phyloP scores from a whole-genome alignment of 148 eudicot species.

The Vaccinium myrtillus region DNA sequence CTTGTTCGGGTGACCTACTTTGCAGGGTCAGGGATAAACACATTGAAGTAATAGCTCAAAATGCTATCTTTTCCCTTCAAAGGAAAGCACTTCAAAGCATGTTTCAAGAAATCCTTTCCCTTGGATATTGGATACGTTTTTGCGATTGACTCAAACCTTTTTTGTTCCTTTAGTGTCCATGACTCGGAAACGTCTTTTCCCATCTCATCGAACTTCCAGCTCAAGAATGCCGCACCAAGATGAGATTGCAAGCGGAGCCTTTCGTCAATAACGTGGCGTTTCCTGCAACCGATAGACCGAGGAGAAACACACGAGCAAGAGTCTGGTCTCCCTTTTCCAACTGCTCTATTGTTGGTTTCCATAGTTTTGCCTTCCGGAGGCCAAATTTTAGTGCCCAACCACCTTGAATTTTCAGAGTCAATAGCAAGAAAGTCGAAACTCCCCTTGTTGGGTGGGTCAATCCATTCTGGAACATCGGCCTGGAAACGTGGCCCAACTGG shows the following conservation, averaged over 20 bases:
- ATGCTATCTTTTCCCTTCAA: constrained; percentile 18
- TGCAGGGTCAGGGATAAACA: constrained; percentile 30
- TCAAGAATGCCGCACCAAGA: constrained; percentile 35
- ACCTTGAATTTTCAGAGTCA: constrained; percentile 30
- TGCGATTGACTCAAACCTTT: constrained; percentile 23
- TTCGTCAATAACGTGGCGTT: constrained; percentile 29
- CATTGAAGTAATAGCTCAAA: constrained; percentile 31
- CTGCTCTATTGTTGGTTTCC: constrained; percentile 2
- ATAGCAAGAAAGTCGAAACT: not conserved
- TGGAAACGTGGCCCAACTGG: constrained; percentile 49
- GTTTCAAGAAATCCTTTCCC: too few species aligned
- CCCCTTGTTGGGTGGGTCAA: constrained; percentile 19
- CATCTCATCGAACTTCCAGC: constrained; percentile 45
- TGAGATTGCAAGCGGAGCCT: constrained; percentile 28
- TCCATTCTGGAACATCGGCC: constrained; percentile 40
- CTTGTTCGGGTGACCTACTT: constrained; percentile 9
- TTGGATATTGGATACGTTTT: constrained; percentile 15
- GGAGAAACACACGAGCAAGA: constrained; percentile 38
- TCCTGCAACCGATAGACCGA: constrained; percentile 30
- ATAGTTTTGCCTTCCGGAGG: constrained; percentile 16
- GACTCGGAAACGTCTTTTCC: constrained; percentile 35
- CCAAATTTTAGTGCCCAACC: constrained; percentile 44
- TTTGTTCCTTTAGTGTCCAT: constrained; percentile 33
- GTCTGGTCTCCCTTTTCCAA: constrained; percentile 37
- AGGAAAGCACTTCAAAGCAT: too few species aligned